Evolutionary conservation across 345 rosid genomes (phyloP).

Genomic region (Syzygium aromaticum): DNA sequence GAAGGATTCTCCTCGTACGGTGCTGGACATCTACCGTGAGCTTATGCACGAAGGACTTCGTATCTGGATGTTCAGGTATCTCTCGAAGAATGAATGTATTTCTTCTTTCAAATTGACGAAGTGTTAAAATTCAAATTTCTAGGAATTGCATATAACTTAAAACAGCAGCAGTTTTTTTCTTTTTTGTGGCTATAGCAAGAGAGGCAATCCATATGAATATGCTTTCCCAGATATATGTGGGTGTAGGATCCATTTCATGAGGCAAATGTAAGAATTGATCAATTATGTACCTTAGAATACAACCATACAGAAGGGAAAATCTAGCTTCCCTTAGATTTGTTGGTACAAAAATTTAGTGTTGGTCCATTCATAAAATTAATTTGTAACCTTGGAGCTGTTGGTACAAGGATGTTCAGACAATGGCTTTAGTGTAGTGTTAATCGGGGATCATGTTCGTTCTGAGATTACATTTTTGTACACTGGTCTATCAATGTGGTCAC

Average conservation of each 20-base stretch:
- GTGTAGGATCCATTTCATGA: background rate
- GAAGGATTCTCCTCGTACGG: slow-evolving; percentile 59
- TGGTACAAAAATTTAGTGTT: background rate
- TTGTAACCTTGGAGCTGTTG: background rate
- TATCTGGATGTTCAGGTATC: slow-evolving; percentile 92
- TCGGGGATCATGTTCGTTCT: background rate
- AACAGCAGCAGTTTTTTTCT: background rate
- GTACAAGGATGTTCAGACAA: background rate
- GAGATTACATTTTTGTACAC: background rate
- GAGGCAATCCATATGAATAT: background rate
- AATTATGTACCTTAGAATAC: background rate
- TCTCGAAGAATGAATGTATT: background rate
- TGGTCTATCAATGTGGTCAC: background rate
- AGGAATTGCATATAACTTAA: background rate
- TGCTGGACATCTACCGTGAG: slow-evolving; percentile 70
- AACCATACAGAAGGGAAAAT: background rate
- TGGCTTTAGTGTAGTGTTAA: background rate
- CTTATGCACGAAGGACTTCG: slow-evolving; percentile 72
- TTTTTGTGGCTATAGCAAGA: background rate
- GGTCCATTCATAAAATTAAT: background rate
- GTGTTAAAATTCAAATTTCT: background rate
- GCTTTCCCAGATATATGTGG: background rate
- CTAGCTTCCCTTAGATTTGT: background rate
- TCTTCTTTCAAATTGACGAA: background rate
- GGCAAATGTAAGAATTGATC: background rate